phyloP scores from a whole-genome alignment of 2,329 filamentous ascomycete species.

The Penicillium corylophilum region DNA sequence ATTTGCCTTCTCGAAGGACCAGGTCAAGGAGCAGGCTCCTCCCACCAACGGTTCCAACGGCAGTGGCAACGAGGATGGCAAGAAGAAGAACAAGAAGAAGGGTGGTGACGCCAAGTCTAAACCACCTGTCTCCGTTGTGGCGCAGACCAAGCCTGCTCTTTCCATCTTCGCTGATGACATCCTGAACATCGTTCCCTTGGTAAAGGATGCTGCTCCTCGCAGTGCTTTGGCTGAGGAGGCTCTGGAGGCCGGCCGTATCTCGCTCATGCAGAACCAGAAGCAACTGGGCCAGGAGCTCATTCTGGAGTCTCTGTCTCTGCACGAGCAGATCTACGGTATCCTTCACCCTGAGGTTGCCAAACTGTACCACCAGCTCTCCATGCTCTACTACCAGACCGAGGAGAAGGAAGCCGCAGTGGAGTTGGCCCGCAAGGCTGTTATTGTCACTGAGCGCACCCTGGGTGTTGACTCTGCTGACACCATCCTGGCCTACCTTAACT shows the following conservation, averaged over 20 bases:
- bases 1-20: constrained; percentile 63
- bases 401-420: constrained; percentile 96
- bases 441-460: constrained; percentile 90
- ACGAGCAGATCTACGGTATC: constrained; percentile 98
- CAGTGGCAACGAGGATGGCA: constrained; percentile 38
- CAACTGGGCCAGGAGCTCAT: constrained; percentile 94
- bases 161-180: constrained; percentile 85
- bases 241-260: constrained; percentile 91
- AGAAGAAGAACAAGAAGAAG: constrained; percentile 60
- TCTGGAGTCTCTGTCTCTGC: constrained; percentile 90
- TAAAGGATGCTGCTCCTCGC: constrained; percentile 91
- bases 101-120: constrained; percentile 49
- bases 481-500: constrained; percentile 90
- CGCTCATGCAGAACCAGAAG: constrained; percentile 91
- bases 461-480: constrained; percentile 94
- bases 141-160: constrained; percentile 47
- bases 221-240: constrained; percentile 93
- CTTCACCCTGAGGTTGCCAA: constrained; percentile 94
- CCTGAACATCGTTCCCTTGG: constrained; percentile 85
- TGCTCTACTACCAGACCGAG: constrained; percentile 95
- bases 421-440: constrained; percentile 91
- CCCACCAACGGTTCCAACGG: constrained; percentile 40
- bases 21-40: constrained; percentile 36
- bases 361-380: constrained; percentile 91
- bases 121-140: constrained; percentile 46